Evolutionary conservation across 2,329 filamentous ascomycete genomes (phyloP).

Genomic region (Cladorrhinum sp.): DNA sequence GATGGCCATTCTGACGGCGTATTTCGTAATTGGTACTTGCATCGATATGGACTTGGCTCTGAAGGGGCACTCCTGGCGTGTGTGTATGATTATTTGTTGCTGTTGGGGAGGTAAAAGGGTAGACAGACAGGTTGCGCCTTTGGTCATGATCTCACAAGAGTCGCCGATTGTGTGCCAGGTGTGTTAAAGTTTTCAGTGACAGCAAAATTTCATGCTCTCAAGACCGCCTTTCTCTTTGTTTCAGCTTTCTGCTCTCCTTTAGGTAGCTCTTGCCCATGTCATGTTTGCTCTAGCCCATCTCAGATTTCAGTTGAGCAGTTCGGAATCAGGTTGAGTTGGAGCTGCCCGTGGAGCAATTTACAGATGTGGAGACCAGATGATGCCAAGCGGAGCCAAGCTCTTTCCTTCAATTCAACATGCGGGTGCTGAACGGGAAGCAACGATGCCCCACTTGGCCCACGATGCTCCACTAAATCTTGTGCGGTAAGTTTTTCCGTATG

Average conservation of each 20-base stretch:
- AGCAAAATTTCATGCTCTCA: too few relatives aligned
- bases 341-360: background rate
- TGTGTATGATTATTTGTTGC: background rate
- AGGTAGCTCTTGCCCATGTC: background rate
- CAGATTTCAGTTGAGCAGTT: too few relatives aligned
- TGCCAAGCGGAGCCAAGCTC: conserved; percentile 1
- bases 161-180: too few relatives aligned
- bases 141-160: too few relatives aligned
- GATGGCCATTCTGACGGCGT: background rate
- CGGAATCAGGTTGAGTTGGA: background rate
- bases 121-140: too few relatives aligned
- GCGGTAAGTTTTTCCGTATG: background rate
- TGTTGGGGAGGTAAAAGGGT: too few relatives aligned
- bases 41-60: background rate
- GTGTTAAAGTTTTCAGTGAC: too few relatives aligned
- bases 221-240: background rate
- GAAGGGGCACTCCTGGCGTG: background rate
- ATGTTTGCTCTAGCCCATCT: conserved; percentile 3
- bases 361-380: background rate
- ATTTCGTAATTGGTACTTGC: background rate
- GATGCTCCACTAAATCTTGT: background rate
- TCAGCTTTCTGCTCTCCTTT: background rate
- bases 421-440: conserved; percentile 1
- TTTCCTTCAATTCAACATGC: background rate
- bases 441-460: background rate